Evolutionary conservation across 148 eudicot species (phyloP), one percentile per base, ranked within the genome.

Genomic region (Fagopyrum esculentum): DNA sequence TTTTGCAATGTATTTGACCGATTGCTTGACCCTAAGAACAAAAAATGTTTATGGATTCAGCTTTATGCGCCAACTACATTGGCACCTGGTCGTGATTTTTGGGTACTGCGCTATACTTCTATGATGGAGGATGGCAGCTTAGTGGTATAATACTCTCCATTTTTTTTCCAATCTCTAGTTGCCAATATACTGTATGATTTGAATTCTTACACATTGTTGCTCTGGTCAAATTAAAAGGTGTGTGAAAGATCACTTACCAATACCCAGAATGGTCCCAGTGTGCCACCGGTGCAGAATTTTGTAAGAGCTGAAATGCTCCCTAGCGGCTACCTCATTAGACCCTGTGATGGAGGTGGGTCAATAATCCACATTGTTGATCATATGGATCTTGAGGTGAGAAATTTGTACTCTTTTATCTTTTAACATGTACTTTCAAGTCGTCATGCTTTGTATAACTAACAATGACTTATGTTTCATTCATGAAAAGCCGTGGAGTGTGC

Each of bases 81-180:
- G 89, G 97, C 97, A 10, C 91, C 98, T 73, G 96, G 93, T 81
- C 98, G 98, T 75, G 97, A 95, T 82, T 95, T 95, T 84, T 95
- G 92, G 91, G 79, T 95, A 86, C 81, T 95, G 17, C 92, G 98
- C 77, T 95, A 90, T 86, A 92, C 97, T 79, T 87, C 97, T 73
- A 84, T 90, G 50, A 90, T 89, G 93, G 98, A 95, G 75, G 98
- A 92, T 86, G 97, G 98, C 64, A 92, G 97, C 75, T 82, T 95
- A 73, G 98, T 95, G 93, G 98, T 92, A 82, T 56, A 83, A 69
- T 3, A 17, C 13, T 57, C 0, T 35, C 35, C 9, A 5, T 9
- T 40, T 63, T 7, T 15, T 66, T 66, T n/a, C n/a, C 47, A 66
- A 35, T 40, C 71, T 66, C 12, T 2, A 6, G 13, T 40, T 66